Base-by-base conservation (phyloP, 306 rosid species). In the Chamaecrista fasciculata region DNA sequence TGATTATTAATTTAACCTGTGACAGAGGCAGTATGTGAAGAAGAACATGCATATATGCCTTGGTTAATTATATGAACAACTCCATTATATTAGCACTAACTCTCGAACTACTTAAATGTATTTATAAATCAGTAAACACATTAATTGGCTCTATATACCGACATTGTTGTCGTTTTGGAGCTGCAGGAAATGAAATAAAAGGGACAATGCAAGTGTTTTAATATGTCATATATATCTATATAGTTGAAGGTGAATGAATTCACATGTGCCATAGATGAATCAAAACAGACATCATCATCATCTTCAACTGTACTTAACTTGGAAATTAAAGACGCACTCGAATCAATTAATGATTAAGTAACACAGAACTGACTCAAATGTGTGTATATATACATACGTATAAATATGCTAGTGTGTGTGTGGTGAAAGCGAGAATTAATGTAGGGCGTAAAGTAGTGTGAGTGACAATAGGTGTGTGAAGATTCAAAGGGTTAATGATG, bases 401-500 rank as follows among this genome's bases (percentile, higher is more conserved):
- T 29, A 33, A 4, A 3, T 33, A 8, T 33, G 6, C 4, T 48
- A 66, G 9, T 66, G 46, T 43, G 24, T 69, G 28, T 69, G 4
- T 12, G 47, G 15, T 62, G 77, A 74, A 56, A 76, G 70, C 74
- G 52, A 66, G 40, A 64, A 78, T 74, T 47, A 37, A 37, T 0
- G 12, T 66, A 79, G 73, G 73, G 46, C 67, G 1, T 1, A 75
- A 65, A 78, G 82, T 79, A 1, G 33, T 28, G 36, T 2, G 36
- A 8, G 36, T 3, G 4, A 28, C 4, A 28, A 28, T 28, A 28
- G 33, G 36, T 33, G 80, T 71, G 79, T 72, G 62, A 81, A 65
- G 69, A 65, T 75, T 93, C 98, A 90, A 90, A 88, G 63, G 63
- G 31, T 77, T 79, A 76, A 90, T 90, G 91, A 93, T 93, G 94